Base-by-base conservation (phyloP, 768 basidiomycete genomes). In the Lactifluus rugatus region DNA sequence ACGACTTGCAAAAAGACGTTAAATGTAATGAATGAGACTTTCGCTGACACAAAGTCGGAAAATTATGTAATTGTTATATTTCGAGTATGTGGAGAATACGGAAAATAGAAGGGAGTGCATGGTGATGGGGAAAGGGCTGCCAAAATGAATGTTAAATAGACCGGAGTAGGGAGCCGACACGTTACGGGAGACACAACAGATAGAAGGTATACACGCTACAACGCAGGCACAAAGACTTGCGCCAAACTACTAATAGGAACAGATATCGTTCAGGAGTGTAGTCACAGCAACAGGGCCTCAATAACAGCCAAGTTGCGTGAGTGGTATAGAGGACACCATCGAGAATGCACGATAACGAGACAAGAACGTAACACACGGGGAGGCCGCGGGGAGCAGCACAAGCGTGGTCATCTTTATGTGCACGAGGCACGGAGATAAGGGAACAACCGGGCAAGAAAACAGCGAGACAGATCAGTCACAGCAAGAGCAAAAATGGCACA, bases 171-270 rank as follows among this genome's bases (percentile, higher is more conserved):
- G 41, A 44, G 42, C 45, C 28, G 31, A 39, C 47, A 54, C 28
- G 37, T 28, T 46, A 42, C 16, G 42, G 32, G 17, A 39, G 47
- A 49, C 39, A 59, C 48, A 32, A 42, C 34, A 41, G 32, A 54
- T 23, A 45, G 25, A n/a, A 14, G 25, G 52, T 48, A 36, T 59
- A 59, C 58, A 59, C 48, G 58, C 34, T 54, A 54, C 58, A 54
- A 54, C 42, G 48, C 57, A 47, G 31, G 31, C 51, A 17, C 11
- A 58, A 46, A 19, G 17, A 14, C 52, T 58, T 47, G 48, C 58
- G 48, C 41, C 42, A 42, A 42, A 48, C 41, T 34, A 45, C 70
- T 64, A 42, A 32, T 58, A 37, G 44, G 23, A 54, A 60, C 49
- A 60, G 54, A 34, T 23, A 55, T 36, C n/a, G 58, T 36, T 49